A percentile compares a stretch with the other conserved stretches of the same genome.
Evolutionary conservation across 129 eudicot genomes (phyloP).

Genomic region (Lactuca sativa): DNA sequence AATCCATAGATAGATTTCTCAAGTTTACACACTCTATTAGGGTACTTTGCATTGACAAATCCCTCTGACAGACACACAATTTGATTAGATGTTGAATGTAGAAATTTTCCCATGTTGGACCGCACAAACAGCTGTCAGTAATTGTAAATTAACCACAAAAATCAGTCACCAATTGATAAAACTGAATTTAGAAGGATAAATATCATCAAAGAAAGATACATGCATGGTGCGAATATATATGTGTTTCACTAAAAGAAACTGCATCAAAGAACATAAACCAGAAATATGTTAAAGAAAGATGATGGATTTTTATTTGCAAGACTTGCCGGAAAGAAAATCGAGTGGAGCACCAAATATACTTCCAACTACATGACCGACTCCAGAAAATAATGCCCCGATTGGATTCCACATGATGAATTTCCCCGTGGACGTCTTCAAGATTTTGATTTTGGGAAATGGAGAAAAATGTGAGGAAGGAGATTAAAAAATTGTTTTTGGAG

Average conservation of each 20-base stretch:
- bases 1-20: too few relatives aligned
- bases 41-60: too few relatives aligned
- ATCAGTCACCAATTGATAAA: not conserved
- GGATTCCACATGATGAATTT: slow-evolving; percentile 34
- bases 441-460: not conserved
- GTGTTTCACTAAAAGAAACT: not conserved
- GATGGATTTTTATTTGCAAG: slow-evolving; percentile 44
- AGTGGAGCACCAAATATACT: slow-evolving; percentile 36
- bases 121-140: slow-evolving; percentile 49
- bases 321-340: slow-evolving; percentile 53
- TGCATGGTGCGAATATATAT: too few relatives aligned
- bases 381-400: slow-evolving; percentile 26
- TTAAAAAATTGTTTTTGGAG: slow-evolving; percentile 15
- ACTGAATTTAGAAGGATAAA: not conserved
- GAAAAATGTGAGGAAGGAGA: not conserved
- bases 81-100: slow-evolving; percentile 59
- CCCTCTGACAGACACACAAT: too few relatives aligned
- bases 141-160: not conserved
- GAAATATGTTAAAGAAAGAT: not conserved
- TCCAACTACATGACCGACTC: slow-evolving; percentile 28
- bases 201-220: not conserved
- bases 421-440: not conserved
- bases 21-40: too few relatives aligned
- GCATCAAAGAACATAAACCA: not conserved
- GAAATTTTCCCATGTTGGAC: slow-evolving; percentile 70